Evolutionary conservation across 768 basidiomycete species (phyloP).

Genomic region (Termitomyces sp.): DNA sequence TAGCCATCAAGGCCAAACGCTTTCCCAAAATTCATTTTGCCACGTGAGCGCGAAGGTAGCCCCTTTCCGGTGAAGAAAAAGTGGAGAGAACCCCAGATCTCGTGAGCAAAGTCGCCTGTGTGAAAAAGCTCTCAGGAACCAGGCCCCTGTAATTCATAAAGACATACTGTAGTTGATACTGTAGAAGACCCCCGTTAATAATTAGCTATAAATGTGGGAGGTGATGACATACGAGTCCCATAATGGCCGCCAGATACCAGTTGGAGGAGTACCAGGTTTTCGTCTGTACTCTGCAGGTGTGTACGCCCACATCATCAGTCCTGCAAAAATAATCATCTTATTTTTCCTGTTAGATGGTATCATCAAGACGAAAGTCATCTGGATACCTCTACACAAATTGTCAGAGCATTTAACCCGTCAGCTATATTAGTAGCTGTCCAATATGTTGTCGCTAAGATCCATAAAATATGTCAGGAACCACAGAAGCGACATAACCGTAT

Average conservation of each 20-base stretch:
- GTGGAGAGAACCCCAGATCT: conserved; percentile 56
- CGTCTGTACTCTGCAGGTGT: conserved; percentile 57
- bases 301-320: conserved; percentile 83
- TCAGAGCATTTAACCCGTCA: conserved; percentile 76
- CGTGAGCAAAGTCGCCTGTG: conserved; percentile 57
- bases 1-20: conserved; percentile 30
- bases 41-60: conserved; percentile 16
- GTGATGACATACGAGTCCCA: conserved; percentile 56
- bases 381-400: conserved; percentile 76
- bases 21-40: conserved; percentile 25
- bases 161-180: conserved; percentile 29
- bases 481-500: neutral
- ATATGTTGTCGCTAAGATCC: conserved; percentile 53
- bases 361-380: neutral
- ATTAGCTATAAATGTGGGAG: conserved; percentile 7
- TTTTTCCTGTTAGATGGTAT: conserved; percentile 18
- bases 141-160: neutral
- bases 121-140: neutral
- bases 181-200: neutral
- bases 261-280: conserved; percentile 34
- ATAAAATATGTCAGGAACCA: neutral
- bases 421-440: conserved; percentile 86
- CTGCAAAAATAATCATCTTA: conserved; percentile 80
- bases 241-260: conserved; percentile 62
- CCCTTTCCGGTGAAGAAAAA: conserved; percentile 48